Base-by-base conservation (phyloP, 176 grass and related monocot species). In the Coix lacrymajobi region DNA sequence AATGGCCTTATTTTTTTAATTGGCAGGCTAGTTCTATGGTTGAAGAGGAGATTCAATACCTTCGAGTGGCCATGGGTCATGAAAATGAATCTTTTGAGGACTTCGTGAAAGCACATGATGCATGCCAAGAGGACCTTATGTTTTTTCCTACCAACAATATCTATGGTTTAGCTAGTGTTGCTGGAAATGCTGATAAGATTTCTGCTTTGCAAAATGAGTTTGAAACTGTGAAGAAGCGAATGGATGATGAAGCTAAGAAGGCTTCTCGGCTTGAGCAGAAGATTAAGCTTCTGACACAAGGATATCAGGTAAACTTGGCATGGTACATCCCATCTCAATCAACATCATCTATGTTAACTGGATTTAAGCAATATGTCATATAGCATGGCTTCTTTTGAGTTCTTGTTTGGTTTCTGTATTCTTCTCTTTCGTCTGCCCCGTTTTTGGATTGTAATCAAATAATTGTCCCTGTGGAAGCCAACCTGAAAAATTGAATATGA, bases 41-140 rank as follows among this genome's bases (percentile, higher is more conserved):
- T 80, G 89, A 94, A 62, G 90, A 94, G 38, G 95, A 97, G 54
- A 77, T 85, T 60, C 75, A 91, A n/a, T 92, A 89, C 36, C 90
- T 94, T 58, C 73, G 92, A 78, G 79, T 84, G 31, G 86, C 90
- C 12, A 89, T 97, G 95, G 95, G 92, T 11, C 92, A 97, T 82
- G 95, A 86, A 74, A 89, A 83, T 81, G 95, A 89, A 67, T 69
- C 88, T 62, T 89, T 97, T 68, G 95, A 97, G 69, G 90, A 94
- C 54, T 97, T 97, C 63, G 84, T 94, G 7, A 94, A 90, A 82
- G 92, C 92, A 68, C 95, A 75, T 61, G 92, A 91, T 90, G 86
- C 95, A 76, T 97, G 95, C 84, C 90, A 94, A 73, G 92, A 97
- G 19, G 95, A 97, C 79, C 92, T 97, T 75, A 91, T 94, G 90